Evolutionary conservation across 2,329 filamentous ascomycete species (phyloP).

Genomic region (Penicillium brasilianum): DNA sequence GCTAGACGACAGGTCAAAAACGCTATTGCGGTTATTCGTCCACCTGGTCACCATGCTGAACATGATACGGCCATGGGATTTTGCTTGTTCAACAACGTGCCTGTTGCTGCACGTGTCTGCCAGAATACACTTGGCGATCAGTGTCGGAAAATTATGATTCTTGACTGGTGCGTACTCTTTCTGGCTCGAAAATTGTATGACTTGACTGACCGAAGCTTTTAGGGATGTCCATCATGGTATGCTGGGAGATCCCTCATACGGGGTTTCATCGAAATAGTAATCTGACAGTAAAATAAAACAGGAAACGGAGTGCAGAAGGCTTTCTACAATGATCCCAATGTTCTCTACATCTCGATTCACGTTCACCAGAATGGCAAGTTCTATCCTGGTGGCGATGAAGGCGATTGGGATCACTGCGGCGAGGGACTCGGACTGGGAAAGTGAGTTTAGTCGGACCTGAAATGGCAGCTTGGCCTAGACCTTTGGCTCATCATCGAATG

Average conservation of each 20-base stretch:
- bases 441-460: conserved; percentile 36
- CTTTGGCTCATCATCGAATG: conserved; percentile 18
- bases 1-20: conserved; percentile 85
- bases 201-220: conserved; percentile 26
- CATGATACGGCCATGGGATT: conserved; percentile 86
- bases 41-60: conserved; percentile 94
- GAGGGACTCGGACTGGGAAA: conserved; percentile 62
- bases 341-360: conserved; percentile 94
- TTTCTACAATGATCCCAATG: conserved; percentile 92
- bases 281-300: conserved; percentile 36
- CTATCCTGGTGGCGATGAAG: conserved; percentile 72
- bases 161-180: conserved; percentile 78
- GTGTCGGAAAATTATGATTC: conserved; percentile 87
- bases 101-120: conserved; percentile 86
- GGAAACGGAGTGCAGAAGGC: conserved; percentile 96
- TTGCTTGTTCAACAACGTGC: conserved; percentile 97
- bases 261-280: too few relatives aligned
- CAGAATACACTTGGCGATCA: conserved; percentile 77
- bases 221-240: conserved; percentile 71
- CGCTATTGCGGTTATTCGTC: conserved; percentile 91
- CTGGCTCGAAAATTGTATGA: neutral
- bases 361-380: conserved; percentile 84
- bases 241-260: neutral
- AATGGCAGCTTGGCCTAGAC: neutral
- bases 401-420: conserved; percentile 65